Conservation (phyloP, 371 early-diverging fungal species). For the Actinomucor elegans region DNA sequence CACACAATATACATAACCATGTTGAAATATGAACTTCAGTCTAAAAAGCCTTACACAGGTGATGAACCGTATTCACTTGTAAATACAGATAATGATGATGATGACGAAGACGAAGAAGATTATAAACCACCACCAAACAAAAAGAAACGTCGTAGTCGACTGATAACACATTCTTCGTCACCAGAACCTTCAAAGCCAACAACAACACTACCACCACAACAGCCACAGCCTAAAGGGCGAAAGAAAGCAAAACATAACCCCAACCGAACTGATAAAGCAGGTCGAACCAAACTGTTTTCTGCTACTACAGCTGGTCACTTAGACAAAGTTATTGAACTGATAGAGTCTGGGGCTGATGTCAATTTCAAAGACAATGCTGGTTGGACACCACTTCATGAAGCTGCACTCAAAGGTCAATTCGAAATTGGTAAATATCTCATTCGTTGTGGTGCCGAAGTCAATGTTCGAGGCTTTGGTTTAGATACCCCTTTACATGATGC, state of each 20-base stretch:
- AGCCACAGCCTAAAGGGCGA: background rate
- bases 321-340: constrained; percentile 44
- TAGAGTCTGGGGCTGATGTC: constrained; percentile 55
- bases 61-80: background rate
- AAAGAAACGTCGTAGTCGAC: background rate
- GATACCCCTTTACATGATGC: constrained; percentile 86
- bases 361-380: constrained; percentile 66
- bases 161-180: constrained; percentile 5
- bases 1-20: background rate
- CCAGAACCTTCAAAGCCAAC: constrained; percentile 14
- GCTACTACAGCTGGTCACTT: constrained; percentile 53
- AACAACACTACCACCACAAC: background rate
- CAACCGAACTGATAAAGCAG: constrained; percentile 58
- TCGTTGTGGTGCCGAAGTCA: constrained; percentile 56
- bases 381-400: constrained; percentile 70
- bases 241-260: constrained; percentile 31
- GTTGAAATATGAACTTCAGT: too few relatives aligned
- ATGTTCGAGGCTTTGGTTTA: constrained; percentile 60
- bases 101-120: constrained; percentile 12
- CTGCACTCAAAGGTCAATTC: constrained; percentile 63
- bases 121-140: background rate
- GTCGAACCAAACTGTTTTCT: constrained; percentile 57
- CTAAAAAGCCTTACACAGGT: too few relatives aligned
- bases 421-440: constrained; percentile 59
- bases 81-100: constrained; percentile 2